Conservation (phyloP, 805 yeast genomes). For the Saccharomycodes ludwigii region DNA sequence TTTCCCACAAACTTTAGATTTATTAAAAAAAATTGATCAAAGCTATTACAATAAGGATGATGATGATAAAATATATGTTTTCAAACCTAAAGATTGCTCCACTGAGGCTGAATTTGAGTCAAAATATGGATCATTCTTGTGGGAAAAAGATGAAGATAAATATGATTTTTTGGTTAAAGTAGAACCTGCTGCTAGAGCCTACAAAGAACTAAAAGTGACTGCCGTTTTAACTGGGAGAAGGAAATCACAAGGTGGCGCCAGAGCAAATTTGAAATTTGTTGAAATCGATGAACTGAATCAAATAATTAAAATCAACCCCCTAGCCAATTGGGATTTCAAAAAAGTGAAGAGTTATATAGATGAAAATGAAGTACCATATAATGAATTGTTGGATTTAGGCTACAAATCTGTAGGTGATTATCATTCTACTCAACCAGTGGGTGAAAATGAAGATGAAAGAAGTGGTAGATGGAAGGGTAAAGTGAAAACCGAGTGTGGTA, state of each 20-base stretch:
- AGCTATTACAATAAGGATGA: slow-evolving; percentile 34
- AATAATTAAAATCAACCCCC: slow-evolving; percentile 77
- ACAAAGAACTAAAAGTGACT: slow-evolving; percentile 53
- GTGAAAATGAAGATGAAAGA: slow-evolving; percentile 88
- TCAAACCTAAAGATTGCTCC: slow-evolving; percentile 46
- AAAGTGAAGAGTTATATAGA: slow-evolving; percentile 63
- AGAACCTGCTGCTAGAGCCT: slow-evolving; percentile 84
- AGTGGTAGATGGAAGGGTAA: slow-evolving; percentile 96
- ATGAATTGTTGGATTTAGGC: slow-evolving; percentile 71
- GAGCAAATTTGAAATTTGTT: slow-evolving; percentile 57
- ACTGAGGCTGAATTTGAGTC: slow-evolving; percentile 51
- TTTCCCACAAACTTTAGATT: slow-evolving; percentile 82
- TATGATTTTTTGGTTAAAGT: slow-evolving; percentile 86
- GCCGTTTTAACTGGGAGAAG: slow-evolving; percentile 92
- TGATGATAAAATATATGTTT: slow-evolving; percentile 43
- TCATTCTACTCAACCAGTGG: slow-evolving; percentile 85
- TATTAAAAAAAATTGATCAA: slow-evolving; percentile 45
- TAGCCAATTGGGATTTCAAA: slow-evolving; percentile 68
- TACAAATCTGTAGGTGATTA: slow-evolving; percentile 91
- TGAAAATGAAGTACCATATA: slow-evolving; percentile 67
- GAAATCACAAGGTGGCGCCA: slow-evolving; percentile 77
- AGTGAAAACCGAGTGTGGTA: slow-evolving; percentile 90
- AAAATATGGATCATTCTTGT: slow-evolving; percentile 62
- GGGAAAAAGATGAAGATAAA: slow-evolving; percentile 71
- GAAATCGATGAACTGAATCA: slow-evolving; percentile 64